These are phyloP conservation scores for Gastrolobium bilobum DNA, from an alignment of 306 rosid species.

Conservation along the genomic window DNA sequence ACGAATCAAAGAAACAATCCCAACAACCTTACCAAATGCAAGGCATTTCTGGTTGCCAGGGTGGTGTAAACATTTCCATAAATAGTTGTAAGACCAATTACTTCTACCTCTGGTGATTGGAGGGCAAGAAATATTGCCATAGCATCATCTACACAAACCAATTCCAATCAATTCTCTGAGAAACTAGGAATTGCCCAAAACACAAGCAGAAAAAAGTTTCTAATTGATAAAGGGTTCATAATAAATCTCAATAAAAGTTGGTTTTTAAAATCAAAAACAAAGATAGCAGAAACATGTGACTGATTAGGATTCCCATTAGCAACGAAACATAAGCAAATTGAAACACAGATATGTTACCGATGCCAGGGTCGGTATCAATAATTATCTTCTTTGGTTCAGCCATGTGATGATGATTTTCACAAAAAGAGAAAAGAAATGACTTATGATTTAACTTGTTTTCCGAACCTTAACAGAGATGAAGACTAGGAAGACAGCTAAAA, in stretches of 20 bases:
- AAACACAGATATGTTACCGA: conserved; percentile 59
- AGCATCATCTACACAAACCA: conserved; percentile 78
- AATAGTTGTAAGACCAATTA: conserved; percentile 90
- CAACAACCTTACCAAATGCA: conserved; percentile 78
- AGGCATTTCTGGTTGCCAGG: conserved; percentile 91
- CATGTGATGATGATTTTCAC: conserved; percentile 47
- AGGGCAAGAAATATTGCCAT: conserved; percentile 92
- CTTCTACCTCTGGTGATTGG: conserved; percentile 80
- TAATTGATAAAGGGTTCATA: not conserved
- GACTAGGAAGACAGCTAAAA: too few species aligned
- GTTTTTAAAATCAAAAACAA: not conserved
- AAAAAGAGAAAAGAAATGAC: not conserved
- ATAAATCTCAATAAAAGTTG: not conserved
- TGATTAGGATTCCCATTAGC: not conserved
- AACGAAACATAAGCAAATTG: not conserved
- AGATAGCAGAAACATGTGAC: conserved; percentile 1
- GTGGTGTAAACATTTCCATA: conserved; percentile 92
- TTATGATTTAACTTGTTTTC: not conserved
- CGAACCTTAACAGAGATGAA: too few species aligned
- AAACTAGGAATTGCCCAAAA: conserved; percentile 40
- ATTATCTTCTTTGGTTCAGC: conserved; percentile 81
- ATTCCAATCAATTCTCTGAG: conserved; percentile 28
- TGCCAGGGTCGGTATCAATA: conserved; percentile 97
- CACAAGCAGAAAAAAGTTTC: not conserved
- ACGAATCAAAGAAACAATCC: not conserved